Conservation (phyloP, 2,329 filamentous ascomycete species). For the Aspergillus carbonarius region DNA sequence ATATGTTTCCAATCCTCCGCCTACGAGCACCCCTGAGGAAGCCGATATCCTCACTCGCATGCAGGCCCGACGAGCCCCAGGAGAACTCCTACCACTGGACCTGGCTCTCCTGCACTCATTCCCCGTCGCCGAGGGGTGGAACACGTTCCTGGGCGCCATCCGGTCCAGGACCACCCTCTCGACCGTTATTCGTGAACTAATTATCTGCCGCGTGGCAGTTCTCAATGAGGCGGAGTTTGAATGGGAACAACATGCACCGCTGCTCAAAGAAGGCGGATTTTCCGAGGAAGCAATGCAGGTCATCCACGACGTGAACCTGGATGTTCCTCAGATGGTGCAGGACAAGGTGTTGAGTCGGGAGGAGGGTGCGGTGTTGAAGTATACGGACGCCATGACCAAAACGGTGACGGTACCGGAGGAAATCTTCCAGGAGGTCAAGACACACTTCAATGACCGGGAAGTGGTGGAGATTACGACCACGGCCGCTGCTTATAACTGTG, state of each 20-base stretch:
- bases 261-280: constrained; percentile 63
- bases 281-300: constrained; percentile 44
- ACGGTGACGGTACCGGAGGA: constrained; percentile 67
- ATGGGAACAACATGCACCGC: constrained; percentile 74
- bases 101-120: constrained; percentile 56
- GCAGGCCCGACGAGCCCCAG: constrained; percentile 51
- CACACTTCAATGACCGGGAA: constrained; percentile 65
- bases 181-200: constrained; percentile 65
- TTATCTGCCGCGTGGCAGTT: constrained; percentile 77
- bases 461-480: constrained; percentile 80
- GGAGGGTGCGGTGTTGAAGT: constrained; percentile 69
- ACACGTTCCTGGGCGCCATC: constrained; percentile 57
- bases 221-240: constrained; percentile 83
- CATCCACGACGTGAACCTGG: constrained; percentile 33
- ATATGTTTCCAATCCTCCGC: constrained; percentile 54
- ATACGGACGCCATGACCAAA: constrained; percentile 81
- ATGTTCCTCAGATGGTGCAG: constrained; percentile 24
- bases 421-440: constrained; percentile 64
- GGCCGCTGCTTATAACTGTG: constrained; percentile 79
- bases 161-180: constrained; percentile 54
- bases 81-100: constrained; percentile 54
- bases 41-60: constrained; percentile 53
- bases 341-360: constrained; percentile 51
- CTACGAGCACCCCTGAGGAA: constrained; percentile 48
- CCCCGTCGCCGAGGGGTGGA: constrained; percentile 59